Evolutionary conservation across 768 basidiomycete genomes (phyloP), one percentile per base, ranked within the genome.

Genomic region (Cystobasidium onofrii): DNA sequence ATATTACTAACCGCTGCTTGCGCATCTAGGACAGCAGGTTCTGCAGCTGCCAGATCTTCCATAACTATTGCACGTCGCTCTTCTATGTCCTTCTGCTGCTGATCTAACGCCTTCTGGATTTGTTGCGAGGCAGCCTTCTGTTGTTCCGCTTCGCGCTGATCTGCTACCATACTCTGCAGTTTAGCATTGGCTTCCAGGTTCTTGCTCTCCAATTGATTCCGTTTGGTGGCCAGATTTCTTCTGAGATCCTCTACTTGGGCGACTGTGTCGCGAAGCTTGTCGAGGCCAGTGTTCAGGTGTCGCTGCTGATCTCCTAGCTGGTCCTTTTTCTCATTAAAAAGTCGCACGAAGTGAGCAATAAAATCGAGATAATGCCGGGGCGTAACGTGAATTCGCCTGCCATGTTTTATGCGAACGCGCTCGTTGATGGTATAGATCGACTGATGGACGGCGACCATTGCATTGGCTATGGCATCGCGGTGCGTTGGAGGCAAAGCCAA

Each of bases 301-400:
- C 96, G 89, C 79, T 98, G 96, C 79, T 99, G 94, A 80, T 99
- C 96, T 81, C 98, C 96, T 20, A 99, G 84, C 79, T 97, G 94
- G 76, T 96, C 94, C 15, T 92, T 89, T 82, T 98, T 99, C 82
- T 98, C 95, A 63, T 88, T 91, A 80, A 92, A 92, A 33, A 99
- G 86, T 20, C 89, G 86, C 41, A 98, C 95, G 79, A 96, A 99
- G 78, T 99, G 96, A 76, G 94, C 91, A 83, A 99, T 95, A 80
- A 99, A 99, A 78, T 99, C 96, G 72, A 99, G 86, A 81, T 97
- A 99, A 81, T 99, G 96, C 15, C 96, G 87, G 0, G 96, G 96
- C 0, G 96, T 99, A 13, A 94, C 91, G 80, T 96, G 91, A 81
- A 96, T 94, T 81, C 92, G 91, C 44, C 92, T 88, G n/a, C 94